A percentile compares a stretch with the other conserved stretches of the same genome.
Conservation (phyloP, 1,139 yeast genomes). For the Blastobotrys aristatus region DNA sequence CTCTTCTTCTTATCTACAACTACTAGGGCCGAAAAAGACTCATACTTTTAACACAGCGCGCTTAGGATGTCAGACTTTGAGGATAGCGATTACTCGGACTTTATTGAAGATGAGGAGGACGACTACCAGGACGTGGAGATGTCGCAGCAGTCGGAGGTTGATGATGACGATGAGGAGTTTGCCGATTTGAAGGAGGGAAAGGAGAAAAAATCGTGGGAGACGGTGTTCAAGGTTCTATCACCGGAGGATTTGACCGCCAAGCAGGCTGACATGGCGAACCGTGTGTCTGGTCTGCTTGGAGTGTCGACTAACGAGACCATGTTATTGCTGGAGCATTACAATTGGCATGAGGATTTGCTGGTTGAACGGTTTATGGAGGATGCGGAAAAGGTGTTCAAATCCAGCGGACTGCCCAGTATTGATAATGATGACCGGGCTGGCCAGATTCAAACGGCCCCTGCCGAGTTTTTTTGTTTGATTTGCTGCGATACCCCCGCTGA, state of each 20-base stretch:
- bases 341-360: constrained; percentile 72
- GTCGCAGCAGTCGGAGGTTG: constrained; percentile 21
- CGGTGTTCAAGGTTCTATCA: constrained; percentile 29
- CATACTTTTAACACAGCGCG: no score
- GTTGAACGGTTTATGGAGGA: constrained; percentile 63
- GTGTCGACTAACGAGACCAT: constrained; percentile 42
- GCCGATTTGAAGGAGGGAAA: constrained; percentile 18
- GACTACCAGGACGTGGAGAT: constrained; percentile 21
- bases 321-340: constrained; percentile 52
- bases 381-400: constrained; percentile 40
- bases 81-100: constrained; percentile 16
- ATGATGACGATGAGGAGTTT: constrained; percentile 15
- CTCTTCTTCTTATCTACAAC: no score
- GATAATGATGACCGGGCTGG: constrained; percentile 12
- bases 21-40: no score
- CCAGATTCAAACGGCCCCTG: constrained; percentile 22
- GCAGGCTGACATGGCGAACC: constrained; percentile 28
- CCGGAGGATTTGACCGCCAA: constrained; percentile 28
- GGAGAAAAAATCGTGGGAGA: constrained; percentile 24
- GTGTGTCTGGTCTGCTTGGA: constrained; percentile 35
- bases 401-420: constrained; percentile 44
- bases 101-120: constrained; percentile 20
- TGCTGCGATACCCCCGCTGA: constrained; percentile 46
- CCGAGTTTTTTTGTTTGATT: constrained; percentile 51
- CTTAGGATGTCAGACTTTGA: constrained; percentile 2